phyloP scores from a whole-genome alignment of 2,329 filamentous ascomycete genomes.

The Hymenoscyphus linearis region DNA sequence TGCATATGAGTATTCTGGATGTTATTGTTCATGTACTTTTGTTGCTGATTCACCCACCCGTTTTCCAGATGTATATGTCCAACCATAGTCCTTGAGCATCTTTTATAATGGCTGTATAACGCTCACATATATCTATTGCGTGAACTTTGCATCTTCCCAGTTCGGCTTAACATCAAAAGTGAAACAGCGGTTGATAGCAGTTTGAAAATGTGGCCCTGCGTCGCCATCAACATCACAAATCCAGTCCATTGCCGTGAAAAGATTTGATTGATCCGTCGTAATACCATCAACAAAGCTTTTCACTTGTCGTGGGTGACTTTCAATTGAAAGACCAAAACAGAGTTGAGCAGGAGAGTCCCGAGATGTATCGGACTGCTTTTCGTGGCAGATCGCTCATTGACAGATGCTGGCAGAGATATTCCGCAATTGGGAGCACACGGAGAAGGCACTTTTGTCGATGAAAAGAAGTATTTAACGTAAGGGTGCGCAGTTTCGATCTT shows the following conservation, averaged over 20 bases:
- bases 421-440: not conserved
- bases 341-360: slow-evolving; percentile 26
- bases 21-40: too few relatives aligned
- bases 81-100: not conserved
- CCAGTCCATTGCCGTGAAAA: slow-evolving; percentile 23
- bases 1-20: too few relatives aligned
- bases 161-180: slow-evolving; percentile 22
- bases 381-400: not conserved
- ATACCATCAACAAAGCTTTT: slow-evolving; percentile 14
- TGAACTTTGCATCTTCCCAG: slow-evolving; percentile 21
- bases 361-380: slow-evolving; percentile 16
- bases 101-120: slow-evolving; percentile 18
- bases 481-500: slow-evolving; percentile 17
- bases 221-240: slow-evolving; percentile 18
- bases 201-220: slow-evolving; percentile 14
- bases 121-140: slow-evolving; percentile 20
- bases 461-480: slow-evolving; percentile 15
- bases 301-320: slow-evolving; percentile 10
- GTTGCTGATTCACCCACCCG: too few relatives aligned
- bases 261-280: slow-evolving; percentile 16
- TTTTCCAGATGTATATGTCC: not conserved
- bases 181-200: slow-evolving; percentile 21
- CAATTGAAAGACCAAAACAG: slow-evolving; percentile 24
- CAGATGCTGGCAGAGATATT: not conserved
- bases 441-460: slow-evolving; percentile 1